Base-by-base conservation (phyloP, 768 basidiomycete genomes). In the Lentinula boryana region DNA sequence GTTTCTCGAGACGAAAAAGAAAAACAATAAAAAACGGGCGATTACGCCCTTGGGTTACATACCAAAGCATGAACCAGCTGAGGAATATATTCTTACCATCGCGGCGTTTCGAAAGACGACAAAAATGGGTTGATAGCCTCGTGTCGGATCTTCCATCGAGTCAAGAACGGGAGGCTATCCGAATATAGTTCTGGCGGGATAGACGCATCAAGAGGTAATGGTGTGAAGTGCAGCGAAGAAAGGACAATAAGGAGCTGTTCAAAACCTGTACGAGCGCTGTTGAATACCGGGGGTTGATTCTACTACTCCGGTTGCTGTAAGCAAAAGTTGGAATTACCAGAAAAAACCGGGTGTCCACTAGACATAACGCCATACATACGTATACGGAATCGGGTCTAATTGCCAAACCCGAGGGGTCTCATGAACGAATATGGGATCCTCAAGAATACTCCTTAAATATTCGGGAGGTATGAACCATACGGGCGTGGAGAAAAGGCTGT, bases 51-150 rank as follows among this genome's bases (percentile, higher is more conserved):
- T 13, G 9, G 36, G 36, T 8, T 8, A 1, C 12, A 9, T 12
- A 5, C 18, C 16, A 48, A 48, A 18, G n/a, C n/a, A n/a, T 18
- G 18, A n/a, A 44, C 6, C 6, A 18, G 6, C 44, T 5, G 9
- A 9, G 21, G 44, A 16, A 56, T 15, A n/a, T 56, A 31, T 38
- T 15, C 36, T 38, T 38, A 38, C 6, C n/a, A 12, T 6, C 2
- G 16, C 50, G 27, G 33, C 33, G 53, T 54, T 40, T 35, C 16
- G 31, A 32, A 15, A 32, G 2, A 27, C 5, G 53, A 54, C 31
- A 43, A 43, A 56, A 44, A 15, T 12, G 38, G 55, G 40, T 43
- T 43, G 55, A 56, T 56, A 56, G 55, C 55, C 55, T 56, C 55
- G 23, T 56, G 55, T 56, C 40, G 55, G 55, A 54, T 54, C 53